Percentiles rank a stretch among this genome's conserved stretches.
Evolutionary conservation across 257 asterid species (phyloP).

Genomic region (Ophiorrhiza pumila): DNA sequence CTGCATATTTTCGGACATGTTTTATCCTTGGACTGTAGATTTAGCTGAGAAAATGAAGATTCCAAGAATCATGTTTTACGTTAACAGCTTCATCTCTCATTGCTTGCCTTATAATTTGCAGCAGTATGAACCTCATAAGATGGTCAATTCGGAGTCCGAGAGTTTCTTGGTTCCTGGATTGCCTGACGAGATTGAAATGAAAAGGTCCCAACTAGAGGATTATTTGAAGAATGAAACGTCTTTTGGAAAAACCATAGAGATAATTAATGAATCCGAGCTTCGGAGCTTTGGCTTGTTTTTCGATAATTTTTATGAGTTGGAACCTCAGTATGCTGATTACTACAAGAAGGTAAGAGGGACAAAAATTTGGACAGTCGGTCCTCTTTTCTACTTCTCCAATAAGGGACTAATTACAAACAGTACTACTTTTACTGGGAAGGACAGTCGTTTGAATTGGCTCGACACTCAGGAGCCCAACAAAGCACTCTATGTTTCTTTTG

Average conservation of each 20-base stretch:
- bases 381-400: constrained; percentile 26
- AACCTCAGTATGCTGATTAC: constrained; percentile 24
- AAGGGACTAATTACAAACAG: neutral
- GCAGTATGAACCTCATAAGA: constrained; percentile 20
- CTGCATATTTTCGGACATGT: constrained; percentile 29
- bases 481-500: constrained; percentile 28
- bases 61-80: constrained; percentile 27
- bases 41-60: constrained; percentile 25
- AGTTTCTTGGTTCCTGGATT: constrained; percentile 27
- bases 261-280: constrained; percentile 17
- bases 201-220: constrained; percentile 22
- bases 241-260: neutral
- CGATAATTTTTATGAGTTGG: constrained; percentile 27
- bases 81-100: constrained; percentile 17
- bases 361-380: constrained; percentile 25
- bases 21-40: constrained; percentile 34
- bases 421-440: neutral
- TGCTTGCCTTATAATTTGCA: constrained; percentile 19
- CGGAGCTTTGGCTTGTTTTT: constrained; percentile 23
- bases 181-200: constrained; percentile 25
- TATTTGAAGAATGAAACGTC: neutral
- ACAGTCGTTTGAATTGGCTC: constrained; percentile 18
- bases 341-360: constrained; percentile 15
- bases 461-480: constrained; percentile 12
- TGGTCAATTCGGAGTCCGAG: constrained; percentile 28